Conservation (phyloP, 345 rosid genomes). For the Anastatica hierochuntica region DNA sequence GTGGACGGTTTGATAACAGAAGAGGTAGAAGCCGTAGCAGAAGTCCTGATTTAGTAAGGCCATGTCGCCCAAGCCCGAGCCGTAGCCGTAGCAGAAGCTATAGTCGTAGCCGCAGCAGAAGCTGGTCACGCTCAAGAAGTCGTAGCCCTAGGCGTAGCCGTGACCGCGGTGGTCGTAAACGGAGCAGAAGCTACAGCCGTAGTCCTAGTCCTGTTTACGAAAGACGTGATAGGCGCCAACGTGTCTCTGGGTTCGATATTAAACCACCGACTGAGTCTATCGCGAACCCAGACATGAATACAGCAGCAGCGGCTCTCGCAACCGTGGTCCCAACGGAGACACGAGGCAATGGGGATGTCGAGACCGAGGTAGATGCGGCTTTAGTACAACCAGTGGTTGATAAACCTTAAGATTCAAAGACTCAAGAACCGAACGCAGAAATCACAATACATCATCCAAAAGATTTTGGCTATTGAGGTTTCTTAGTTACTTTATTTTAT, state of each 20-base stretch:
- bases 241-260: conserved; percentile 27
- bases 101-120: conserved; percentile 39
- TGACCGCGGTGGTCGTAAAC: conserved; percentile 30
- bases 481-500: too few species aligned
- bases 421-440: neutral
- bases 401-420: neutral
- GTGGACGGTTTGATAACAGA: conserved; percentile 68
- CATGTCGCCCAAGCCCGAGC: conserved; percentile 42
- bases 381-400: conserved; percentile 6
- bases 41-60: conserved; percentile 61
- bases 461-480: neutral
- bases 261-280: conserved; percentile 19
- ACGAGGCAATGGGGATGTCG: conserved; percentile 15
- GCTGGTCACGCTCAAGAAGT: conserved; percentile 40
- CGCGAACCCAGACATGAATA: neutral
- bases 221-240: conserved; percentile 34
- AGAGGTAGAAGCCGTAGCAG: conserved; percentile 71
- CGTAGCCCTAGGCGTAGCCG: conserved; percentile 38
- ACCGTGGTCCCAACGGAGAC: conserved; percentile 2
- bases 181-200: conserved; percentile 44
- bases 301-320: too few species aligned
- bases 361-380: conserved; percentile 10
- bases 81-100: conserved; percentile 35
- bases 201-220: conserved; percentile 39
- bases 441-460: conserved; percentile 3